Evolutionary conservation across 108 stramenopile species (phyloP), one percentile per base, ranked within the genome.

Genomic region (Cyclotella baltica): DNA sequence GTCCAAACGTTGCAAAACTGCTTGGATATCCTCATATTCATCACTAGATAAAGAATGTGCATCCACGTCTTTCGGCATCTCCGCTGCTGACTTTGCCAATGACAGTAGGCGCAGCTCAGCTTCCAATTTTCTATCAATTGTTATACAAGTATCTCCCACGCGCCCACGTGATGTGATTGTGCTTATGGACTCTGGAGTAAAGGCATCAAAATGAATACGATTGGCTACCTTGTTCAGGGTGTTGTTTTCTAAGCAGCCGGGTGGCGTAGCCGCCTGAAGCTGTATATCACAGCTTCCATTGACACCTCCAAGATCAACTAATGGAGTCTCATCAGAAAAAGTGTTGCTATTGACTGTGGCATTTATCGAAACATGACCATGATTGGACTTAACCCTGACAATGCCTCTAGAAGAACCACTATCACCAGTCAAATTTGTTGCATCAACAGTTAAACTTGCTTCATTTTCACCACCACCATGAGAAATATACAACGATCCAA

Each of bases 71-170:
- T 46, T 2, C 16, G 59, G 69, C 68, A 62, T 43, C 55, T 28
- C 46, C 10, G 47, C 34, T 35, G 56, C 15, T 22, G 23, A 56
- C 27, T 50, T 34, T 30, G 62, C 51, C 18, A 83, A 2, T 23
- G 91, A 83, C 11, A 94, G 40, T 23, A 96, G 55, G 53, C 93
- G 68, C 0, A 94, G 40, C 59, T 94, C 93, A 6, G 93, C 80
- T 52, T 92, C 92, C n/a, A 92, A 76, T 67, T 96, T 96, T 62
- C 96, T 81, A 83, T 96, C 96, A 27, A 94, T 62, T 1, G 96
- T 94, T 15, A 96, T 69, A 29, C 75, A 73, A 0, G 85, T 59
- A 20, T 47, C 38, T 47, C 69, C 78, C 20, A 61, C 47, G 52
- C 68, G 23, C 29, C 92, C 90, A 11, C 36, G 43, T 28, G 88